Evolutionary conservation across 768 basidiomycete genomes (phyloP).

Genomic region (Pulveroboletus ravenelii): DNA sequence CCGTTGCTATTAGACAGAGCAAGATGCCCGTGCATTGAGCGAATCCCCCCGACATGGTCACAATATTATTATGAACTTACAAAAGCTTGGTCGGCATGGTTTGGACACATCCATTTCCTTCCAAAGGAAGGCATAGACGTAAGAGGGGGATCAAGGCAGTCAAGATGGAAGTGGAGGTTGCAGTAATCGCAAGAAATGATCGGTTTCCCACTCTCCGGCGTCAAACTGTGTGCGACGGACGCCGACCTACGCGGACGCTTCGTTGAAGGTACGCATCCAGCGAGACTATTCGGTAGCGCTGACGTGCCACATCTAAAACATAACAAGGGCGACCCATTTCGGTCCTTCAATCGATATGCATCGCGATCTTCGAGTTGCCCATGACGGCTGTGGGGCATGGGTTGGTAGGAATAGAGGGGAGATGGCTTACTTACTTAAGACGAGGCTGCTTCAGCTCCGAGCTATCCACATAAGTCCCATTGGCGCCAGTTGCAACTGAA

Average conservation of each 20-base stretch:
- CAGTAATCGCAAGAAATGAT: conserved; percentile 97
- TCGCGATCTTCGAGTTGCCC: conserved; percentile 91
- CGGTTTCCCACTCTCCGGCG: conserved; percentile 57
- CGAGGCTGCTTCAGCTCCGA: conserved; percentile 73
- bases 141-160: conserved; percentile 91
- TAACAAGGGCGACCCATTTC: conserved; percentile 75
- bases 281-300: conserved; percentile 55
- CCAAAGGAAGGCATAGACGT: conserved; percentile 77
- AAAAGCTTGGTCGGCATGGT: conserved; percentile 83
- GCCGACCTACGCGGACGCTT: conserved; percentile 52
- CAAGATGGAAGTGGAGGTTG: conserved; percentile 91
- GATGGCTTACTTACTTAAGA: conserved; percentile 61
- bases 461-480: conserved; percentile 80
- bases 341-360: conserved; percentile 79
- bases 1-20: conserved; percentile 48
- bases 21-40: not conserved
- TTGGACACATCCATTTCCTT: conserved; percentile 99
- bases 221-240: conserved; percentile 32
- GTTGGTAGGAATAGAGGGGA: not conserved
- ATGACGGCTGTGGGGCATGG: conserved; percentile 53
- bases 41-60: not conserved
- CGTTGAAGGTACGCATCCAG: conserved; percentile 48
- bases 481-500: conserved; percentile 71
- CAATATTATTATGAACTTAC: conserved; percentile 44
- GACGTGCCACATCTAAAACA: conserved; percentile 90